Evolutionary conservation across 305 asterid genomes (phyloP).

Genomic region (Rubia balearica): DNA sequence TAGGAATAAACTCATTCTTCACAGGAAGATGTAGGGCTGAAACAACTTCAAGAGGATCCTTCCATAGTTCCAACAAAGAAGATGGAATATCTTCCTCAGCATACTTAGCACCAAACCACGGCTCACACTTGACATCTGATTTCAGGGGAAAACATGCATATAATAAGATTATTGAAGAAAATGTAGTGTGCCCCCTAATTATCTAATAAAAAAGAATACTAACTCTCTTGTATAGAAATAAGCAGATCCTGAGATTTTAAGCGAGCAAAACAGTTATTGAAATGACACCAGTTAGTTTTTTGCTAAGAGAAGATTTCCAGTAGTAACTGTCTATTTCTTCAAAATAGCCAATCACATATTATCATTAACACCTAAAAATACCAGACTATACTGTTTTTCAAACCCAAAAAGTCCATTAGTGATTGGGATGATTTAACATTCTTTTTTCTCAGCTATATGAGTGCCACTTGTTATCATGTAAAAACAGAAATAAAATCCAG

Average conservation of each 20-base stretch:
- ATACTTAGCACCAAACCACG: constrained; percentile 92
- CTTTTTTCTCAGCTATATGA: background rate
- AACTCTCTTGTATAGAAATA: background rate
- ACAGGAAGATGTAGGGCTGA: constrained; percentile 63
- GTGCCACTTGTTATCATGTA: background rate
- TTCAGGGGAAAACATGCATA: constrained; percentile 18
- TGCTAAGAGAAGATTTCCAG: no score
- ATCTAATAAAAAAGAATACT: background rate
- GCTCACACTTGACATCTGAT: constrained; percentile 79
- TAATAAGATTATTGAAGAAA: constrained; percentile 1
- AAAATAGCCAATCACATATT: background rate
- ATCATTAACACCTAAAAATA: background rate
- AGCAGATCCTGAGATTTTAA: background rate
- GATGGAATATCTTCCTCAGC: constrained; percentile 77
- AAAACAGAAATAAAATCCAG: background rate
- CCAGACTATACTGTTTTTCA: background rate
- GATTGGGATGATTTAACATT: background rate
- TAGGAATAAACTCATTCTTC: constrained; percentile 81
- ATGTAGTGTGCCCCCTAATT: background rate
- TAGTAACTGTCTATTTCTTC: background rate
- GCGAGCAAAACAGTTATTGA: background rate
- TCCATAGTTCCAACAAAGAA: constrained; percentile 66
- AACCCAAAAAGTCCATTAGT: background rate
- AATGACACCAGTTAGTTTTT: no score
- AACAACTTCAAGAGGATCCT: constrained; percentile 69